Evolutionary conservation across 164 flowering plant genomes (phyloP).

Genomic region (Berberis vulgaris): DNA sequence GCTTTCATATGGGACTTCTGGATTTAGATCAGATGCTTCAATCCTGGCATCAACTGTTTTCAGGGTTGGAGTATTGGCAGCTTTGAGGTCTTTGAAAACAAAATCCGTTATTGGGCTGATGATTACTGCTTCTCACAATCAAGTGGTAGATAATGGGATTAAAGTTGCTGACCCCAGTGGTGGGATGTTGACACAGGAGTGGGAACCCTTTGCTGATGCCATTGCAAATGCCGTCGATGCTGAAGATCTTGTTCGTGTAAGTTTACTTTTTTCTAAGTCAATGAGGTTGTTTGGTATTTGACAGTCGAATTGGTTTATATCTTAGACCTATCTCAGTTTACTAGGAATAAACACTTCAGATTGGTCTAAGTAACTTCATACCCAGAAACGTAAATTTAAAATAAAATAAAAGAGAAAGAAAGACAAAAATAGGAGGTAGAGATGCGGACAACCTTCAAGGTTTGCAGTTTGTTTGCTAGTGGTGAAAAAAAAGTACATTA

Average conservation of each 20-base stretch:
- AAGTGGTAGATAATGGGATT: slow-evolving; percentile 74
- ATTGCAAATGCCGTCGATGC: slow-evolving; percentile 58
- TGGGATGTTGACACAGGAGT: slow-evolving; percentile 76
- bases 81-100: slow-evolving; percentile 63
- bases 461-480: too few species aligned
- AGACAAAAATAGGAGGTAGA: too few species aligned
- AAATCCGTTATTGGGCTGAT: slow-evolving; percentile 59
- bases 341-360: too few species aligned
- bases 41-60: slow-evolving; percentile 61
- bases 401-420: too few species aligned
- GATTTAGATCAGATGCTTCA: slow-evolving; percentile 83
- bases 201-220: slow-evolving; percentile 96
- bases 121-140: slow-evolving; percentile 96
- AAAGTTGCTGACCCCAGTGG: slow-evolving; percentile 84
- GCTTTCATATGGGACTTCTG: slow-evolving; percentile 83
- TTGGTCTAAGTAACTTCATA: too few species aligned
- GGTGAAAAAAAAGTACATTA: too few species aligned
- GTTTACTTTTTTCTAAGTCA: not conserved
- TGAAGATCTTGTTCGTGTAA: slow-evolving; percentile 44
- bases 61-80: slow-evolving; percentile 69
- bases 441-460: too few species aligned
- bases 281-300: not conserved
- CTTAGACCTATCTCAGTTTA: not conserved
- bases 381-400: too few species aligned
- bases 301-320: not conserved